Evolutionary conservation across 73 alveolate genomes (phyloP).

Genomic region (Paraurostyla sp.): DNA sequence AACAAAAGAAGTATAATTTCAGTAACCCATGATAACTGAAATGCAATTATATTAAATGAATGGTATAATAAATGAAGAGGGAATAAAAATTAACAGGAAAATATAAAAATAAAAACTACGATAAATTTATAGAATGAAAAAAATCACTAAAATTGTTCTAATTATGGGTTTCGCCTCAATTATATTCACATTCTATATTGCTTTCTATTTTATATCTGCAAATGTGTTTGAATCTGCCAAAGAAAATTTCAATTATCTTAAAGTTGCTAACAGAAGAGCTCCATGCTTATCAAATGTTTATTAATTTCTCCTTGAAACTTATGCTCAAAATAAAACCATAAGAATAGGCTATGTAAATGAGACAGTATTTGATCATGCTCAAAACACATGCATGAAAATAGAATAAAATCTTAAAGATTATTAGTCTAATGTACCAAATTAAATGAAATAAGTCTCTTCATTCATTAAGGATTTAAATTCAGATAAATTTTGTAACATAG

Average conservation of each 20-base stretch:
- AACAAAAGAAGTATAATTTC: neutral
- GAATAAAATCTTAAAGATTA: conserved; percentile 10
- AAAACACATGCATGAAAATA: neutral
- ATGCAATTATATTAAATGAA: too few species aligned
- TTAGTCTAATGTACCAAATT: neutral
- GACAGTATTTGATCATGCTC: neutral
- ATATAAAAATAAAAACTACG: neutral
- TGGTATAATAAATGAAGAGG: neutral
- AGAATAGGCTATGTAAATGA: conserved; percentile 11
- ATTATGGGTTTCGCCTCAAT: neutral
- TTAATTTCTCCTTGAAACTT: conserved; percentile 3
- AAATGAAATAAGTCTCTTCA: neutral
- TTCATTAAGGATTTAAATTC: neutral
- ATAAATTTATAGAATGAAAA: neutral
- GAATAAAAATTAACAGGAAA: neutral
- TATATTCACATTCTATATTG: conserved; percentile 4
- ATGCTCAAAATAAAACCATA: neutral
- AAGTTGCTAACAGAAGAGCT: conserved; percentile 15
- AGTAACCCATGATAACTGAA: neutral
- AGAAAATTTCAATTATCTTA: neutral
- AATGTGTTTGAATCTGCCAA: conserved; percentile 9
- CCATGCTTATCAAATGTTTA: conserved; percentile 19
- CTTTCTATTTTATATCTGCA: neutral
- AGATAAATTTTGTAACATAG: neutral
- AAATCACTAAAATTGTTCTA: neutral